Base-by-base conservation (phyloP, 345 rosid genomes). In the Hibiscus mutabilis region DNA sequence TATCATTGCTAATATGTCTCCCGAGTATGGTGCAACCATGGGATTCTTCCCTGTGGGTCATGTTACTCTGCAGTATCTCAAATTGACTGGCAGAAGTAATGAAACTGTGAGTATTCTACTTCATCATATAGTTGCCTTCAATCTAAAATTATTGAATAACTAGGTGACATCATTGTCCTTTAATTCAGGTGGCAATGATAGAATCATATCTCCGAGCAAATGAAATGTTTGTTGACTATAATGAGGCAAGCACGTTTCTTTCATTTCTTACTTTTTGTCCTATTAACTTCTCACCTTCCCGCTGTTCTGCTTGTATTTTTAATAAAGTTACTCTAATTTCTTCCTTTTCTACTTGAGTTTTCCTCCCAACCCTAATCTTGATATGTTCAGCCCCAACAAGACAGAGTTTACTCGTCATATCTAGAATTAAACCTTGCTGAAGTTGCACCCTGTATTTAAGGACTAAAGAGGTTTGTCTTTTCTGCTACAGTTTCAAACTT, bases 21-120 rank as follows among this genome's bases (percentile, higher is more conserved):
- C 99, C 1, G 99, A 95, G 83, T 95, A 95, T 75, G 99, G 99
- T 85, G 98, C 99, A 77, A 95, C 99, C 80, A 95, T 95, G 99
- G 99, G 99, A 24, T 95, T 95, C 82, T 95, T 95, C 90, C 99
- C 98, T 22, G 99, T 95, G 4, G 99, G 92, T 84, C 96, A 88
- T 83, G 98, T 91, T 76, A 89, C 99, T 29, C 75, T 95, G 67
- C 92, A 95, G 71, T 95, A 92, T 82, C 94, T 95, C 56, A 92
- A 87, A 79, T 82, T 95, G 86, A 95, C 99, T 10, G 99, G 99
- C 75, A 89, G 99, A 77, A 95, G 96, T 73, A 97, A 95, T 65
- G 98, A 95, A 73, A 91, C 96, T 22, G 99, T 95, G 76, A 86
- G 94, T n/a, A n/a, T n/a, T n/a, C n/a, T 79, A 31, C 68, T n/a